Base-by-base conservation (phyloP, 768 basidiomycete genomes). In the Termitomyces sp. region DNA sequence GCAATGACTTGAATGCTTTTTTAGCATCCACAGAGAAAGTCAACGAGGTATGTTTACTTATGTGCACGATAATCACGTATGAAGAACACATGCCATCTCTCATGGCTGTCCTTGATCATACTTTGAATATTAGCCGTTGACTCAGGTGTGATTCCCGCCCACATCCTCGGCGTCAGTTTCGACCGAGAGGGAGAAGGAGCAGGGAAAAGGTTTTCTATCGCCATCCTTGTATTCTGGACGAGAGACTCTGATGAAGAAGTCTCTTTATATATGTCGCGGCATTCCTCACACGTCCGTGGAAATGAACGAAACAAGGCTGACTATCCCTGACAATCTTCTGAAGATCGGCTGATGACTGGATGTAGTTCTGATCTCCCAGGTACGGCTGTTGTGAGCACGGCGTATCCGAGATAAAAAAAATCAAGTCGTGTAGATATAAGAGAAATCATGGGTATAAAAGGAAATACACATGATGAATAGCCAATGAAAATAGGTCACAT, bases 31-130 rank as follows among this genome's bases (percentile, higher is more conserved):
- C 10, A 11, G 1, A 20, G 1, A 28, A 6, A 14, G 0, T 32
- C 18, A 36, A 54, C 7, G 10, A 49, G 30, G 11, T 20, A 30
- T 32, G 24, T 20, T 47, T 59, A 83, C 83, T 84, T 83, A 71
- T 84, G 83, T 56, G 79, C 79, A 0, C 70, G 60, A 33, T 50
- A 56, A 7, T 55, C 30, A 16, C 78, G 63, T 52, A 82, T 78
- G 64, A 77, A 75, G 66, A 76, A 85, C 11, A 77, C 71, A 54
- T 85, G 82, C 65, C 72, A 71, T 50, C 69, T 74, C 35, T 68
- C 66, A 52, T 83, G 77, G 55, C 81, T 81, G 4, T 83, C 79
- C 57, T 76, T 78, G 50, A 85, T 67, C 7, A 74, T 56, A 5
- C 66, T 45, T 0, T 55, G 61, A 0, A 77, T 45, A 2, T 68